phyloP scores from a whole-genome alignment of 2,329 filamentous ascomycete species.

The Pleoardoris graminearum region DNA sequence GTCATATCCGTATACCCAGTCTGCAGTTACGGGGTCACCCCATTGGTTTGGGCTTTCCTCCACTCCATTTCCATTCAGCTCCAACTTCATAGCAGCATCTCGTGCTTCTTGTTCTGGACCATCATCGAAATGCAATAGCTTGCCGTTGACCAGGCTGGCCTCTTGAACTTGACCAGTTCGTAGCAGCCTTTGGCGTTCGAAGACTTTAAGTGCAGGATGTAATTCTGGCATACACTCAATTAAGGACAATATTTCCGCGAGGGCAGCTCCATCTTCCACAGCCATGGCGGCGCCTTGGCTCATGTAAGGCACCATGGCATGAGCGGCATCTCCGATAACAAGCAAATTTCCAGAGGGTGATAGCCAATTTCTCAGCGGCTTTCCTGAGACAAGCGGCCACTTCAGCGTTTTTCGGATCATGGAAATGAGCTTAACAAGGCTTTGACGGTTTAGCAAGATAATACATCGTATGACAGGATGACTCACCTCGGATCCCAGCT shows the following conservation, averaged over 20 bases:
- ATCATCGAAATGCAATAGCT: slow-evolving; percentile 49
- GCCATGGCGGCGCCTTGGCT: slow-evolving; percentile 61
- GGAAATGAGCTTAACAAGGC: slow-evolving; percentile 35
- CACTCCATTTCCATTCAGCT: slow-evolving; percentile 47
- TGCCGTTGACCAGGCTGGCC: slow-evolving; percentile 45
- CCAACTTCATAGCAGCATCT: slow-evolving; percentile 20
- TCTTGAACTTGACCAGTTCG: slow-evolving; percentile 16
- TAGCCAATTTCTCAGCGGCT: slow-evolving; percentile 19
- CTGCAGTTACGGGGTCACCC: slow-evolving; percentile 52
- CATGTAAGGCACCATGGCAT: slow-evolving; percentile 29
- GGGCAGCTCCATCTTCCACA: slow-evolving; percentile 66
- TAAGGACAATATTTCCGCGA: slow-evolving; percentile 51
- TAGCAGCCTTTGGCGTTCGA: slow-evolving; percentile 41
- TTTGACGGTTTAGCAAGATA: slow-evolving; percentile 2
- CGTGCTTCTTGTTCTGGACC: slow-evolving; percentile 17
- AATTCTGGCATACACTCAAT: slow-evolving; percentile 33
- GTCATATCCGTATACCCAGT: slow-evolving; percentile 56
- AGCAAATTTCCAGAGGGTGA: slow-evolving; percentile 16
- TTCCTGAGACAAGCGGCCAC: slow-evolving; percentile 24
- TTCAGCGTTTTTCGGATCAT: slow-evolving; percentile 23
- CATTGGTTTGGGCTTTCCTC: slow-evolving; percentile 52
- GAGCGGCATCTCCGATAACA: slow-evolving; percentile 26
- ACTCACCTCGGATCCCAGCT: slow-evolving; percentile 63
- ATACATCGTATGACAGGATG: not conserved
- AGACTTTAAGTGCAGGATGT: slow-evolving; percentile 40